Conservation (phyloP, 495 filamentous ascomycete genomes). For the Lentithecium fluviatile region DNA sequence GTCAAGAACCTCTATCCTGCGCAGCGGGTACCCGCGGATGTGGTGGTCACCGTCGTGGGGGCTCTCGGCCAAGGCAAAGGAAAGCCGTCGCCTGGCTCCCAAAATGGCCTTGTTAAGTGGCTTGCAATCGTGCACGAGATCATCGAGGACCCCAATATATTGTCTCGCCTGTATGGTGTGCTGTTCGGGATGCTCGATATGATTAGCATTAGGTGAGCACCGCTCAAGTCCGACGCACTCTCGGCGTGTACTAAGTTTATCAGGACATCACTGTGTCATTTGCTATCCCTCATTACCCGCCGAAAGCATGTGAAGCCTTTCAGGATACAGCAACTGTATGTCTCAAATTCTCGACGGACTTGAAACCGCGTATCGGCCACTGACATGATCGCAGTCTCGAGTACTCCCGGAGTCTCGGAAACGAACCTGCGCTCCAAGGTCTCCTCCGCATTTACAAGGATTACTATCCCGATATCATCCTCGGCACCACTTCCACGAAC, state of each 20-base stretch:
- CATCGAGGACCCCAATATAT: conserved; percentile 60
- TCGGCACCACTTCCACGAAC: conserved; percentile 57
- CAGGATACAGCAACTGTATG: conserved; percentile 77
- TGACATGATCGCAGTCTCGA: conserved; percentile 51
- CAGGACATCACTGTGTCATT: conserved; percentile 68
- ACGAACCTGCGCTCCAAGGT: conserved; percentile 73
- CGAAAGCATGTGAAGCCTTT: conserved; percentile 87
- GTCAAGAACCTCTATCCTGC: conserved; percentile 75
- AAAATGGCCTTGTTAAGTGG: conserved; percentile 73
- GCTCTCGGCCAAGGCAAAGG: conserved; percentile 73
- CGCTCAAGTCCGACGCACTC: conserved; percentile 3
- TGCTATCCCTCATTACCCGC: conserved; percentile 78
- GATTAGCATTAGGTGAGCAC: conserved; percentile 61
- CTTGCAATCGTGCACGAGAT: conserved; percentile 74
- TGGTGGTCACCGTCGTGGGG: conserved; percentile 67
- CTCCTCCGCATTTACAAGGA: conserved; percentile 83
- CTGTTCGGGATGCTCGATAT: conserved; percentile 85
- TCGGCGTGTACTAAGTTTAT: conserved; percentile 28
- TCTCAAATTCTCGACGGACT: not conserved
- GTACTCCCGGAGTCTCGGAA: conserved; percentile 59
- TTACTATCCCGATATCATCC: conserved; percentile 84
- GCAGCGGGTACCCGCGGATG: conserved; percentile 57
- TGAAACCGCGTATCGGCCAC: conserved; percentile 1
- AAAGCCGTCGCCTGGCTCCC: conserved; percentile 71
- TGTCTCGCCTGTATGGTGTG: conserved; percentile 72